Conservation (phyloP, 192 early-diverging fungal genomes). For the Gaertneriomyces semiglobifer region DNA sequence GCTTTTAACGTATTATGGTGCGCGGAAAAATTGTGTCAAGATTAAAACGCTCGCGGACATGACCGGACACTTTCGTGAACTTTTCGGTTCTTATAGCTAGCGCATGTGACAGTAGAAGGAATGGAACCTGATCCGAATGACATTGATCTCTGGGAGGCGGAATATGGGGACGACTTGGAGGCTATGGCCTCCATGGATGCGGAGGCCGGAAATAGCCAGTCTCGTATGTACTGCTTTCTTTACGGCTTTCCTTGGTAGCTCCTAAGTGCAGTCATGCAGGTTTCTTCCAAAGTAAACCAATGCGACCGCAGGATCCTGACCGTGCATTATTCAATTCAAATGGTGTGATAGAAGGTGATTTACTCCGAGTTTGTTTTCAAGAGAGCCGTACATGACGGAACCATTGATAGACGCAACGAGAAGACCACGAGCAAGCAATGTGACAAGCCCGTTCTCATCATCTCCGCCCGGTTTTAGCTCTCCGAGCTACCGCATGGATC, state of each 20-base stretch:
- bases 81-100: too few species aligned
- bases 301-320: background rate
- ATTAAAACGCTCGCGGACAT: too few species aligned
- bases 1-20: too few species aligned
- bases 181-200: constrained; percentile 7
- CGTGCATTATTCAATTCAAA: too few species aligned
- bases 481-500: constrained; percentile 26
- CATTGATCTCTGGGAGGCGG: constrained; percentile 20
- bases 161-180: constrained; percentile 23
- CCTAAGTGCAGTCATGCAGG: background rate
- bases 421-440: too few species aligned
- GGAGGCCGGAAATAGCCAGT: background rate
- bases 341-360: too few species aligned
- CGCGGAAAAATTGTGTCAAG: too few species aligned
- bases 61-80: too few species aligned
- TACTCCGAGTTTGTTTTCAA: too few species aligned
- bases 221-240: background rate
- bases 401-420: too few species aligned
- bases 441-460: constrained; percentile 13
- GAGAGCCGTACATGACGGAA: too few species aligned
- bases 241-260: background rate
- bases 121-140: constrained; percentile 8
- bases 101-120: too few species aligned
- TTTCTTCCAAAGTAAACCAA: background rate
- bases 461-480: constrained; percentile 36